Evolutionary conservation across 345 rosid species (phyloP), one percentile per base, ranked within the genome.

Genomic region (Pugionium cornutum): DNA sequence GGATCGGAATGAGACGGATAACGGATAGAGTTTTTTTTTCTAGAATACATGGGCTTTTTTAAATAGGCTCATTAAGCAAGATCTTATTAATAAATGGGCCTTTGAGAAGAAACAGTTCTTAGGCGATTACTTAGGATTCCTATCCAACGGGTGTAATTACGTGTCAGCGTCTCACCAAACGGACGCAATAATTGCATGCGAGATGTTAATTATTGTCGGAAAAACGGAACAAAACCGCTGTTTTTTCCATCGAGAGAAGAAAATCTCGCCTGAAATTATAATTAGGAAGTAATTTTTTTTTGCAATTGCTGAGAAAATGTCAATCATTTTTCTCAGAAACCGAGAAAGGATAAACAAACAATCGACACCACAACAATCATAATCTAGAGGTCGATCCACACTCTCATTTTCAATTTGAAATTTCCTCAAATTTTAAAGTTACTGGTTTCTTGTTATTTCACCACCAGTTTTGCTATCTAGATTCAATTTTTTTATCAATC

Each of bases 141-240:
- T 56, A 76, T 76, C 80, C 70, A 72, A 67, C 77, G 74, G 80
- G 62, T 44, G 62, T 27, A 36, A 36, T 42, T 53, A 76, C 80
- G 74, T 72, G 80, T 72, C 67, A 62, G 26, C 9, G 46, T 45
- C 61, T 48, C 28, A 68, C 54, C 64, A 33, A 29, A 61, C 64
- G 73, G 64, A 47, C 49, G 10, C 30, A 55, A 54, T 53, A 40
- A 67, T 74, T 62, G 73, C 59, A 74, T 74, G 72, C 11, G 37
- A 59, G 32, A 9, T 72, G 58, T 58, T 72, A 18, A 31, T 31
- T 57, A 40, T 57, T 69, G 9, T 58, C 53, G 26, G 42, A 28
- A 41, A 39, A 66, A 73, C 54, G 6, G 55, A 53, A 68, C 68
- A 63, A 44, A 55, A 4, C 68, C 31, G 75, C 51, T 70, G 77